Percentiles rank a stretch among this genome's conserved stretches.
Evolutionary conservation across 208 protist species (phyloP).

Genomic region (Crithidia acanthocephali): DNA sequence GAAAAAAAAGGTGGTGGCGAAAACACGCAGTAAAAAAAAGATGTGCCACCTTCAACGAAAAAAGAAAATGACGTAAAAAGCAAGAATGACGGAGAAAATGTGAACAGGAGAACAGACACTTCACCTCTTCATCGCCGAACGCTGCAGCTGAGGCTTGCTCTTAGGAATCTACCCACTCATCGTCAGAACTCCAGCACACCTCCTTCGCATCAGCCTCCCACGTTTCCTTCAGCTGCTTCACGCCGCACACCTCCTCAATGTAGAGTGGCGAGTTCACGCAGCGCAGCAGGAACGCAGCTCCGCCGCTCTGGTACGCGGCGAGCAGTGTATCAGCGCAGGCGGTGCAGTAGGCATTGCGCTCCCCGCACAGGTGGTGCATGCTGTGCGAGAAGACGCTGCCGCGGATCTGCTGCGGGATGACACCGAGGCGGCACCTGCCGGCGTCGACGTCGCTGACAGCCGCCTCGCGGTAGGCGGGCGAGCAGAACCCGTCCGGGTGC

Average conservation of each 20-base stretch:
- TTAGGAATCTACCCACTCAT: conserved; percentile 22
- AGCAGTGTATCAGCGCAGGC: conserved; percentile 92
- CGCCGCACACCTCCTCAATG: conserved; percentile 78
- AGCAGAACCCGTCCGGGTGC: conserved; percentile 80
- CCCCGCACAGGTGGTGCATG: conserved; percentile 61
- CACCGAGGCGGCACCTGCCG: conserved; percentile 57
- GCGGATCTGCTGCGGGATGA: conserved; percentile 89
- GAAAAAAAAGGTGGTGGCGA: too few relatives aligned
- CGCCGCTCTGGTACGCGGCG: conserved; percentile 61
- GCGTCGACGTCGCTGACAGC: conserved; percentile 21
- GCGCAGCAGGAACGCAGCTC: conserved; percentile 89
- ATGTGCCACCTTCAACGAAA: too few relatives aligned
- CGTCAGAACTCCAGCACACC: conserved; percentile 34
- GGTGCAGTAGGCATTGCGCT: conserved; percentile 92
- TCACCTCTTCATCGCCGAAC: not conserved
- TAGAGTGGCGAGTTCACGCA: conserved; percentile 89
- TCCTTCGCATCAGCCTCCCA: conserved; percentile 41
- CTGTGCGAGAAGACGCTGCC: conserved; percentile 88
- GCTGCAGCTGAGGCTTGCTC: not conserved
- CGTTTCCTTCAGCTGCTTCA: conserved; percentile 71
- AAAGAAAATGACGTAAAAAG: too few relatives aligned
- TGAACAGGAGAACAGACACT: too few relatives aligned
- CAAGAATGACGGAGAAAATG: not conserved
- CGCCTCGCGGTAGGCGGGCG: conserved; percentile 50
- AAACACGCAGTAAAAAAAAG: too few relatives aligned